phyloP scores from a whole-genome alignment of 495 filamentous ascomycete genomes.

The Penicillium diatomitis region DNA sequence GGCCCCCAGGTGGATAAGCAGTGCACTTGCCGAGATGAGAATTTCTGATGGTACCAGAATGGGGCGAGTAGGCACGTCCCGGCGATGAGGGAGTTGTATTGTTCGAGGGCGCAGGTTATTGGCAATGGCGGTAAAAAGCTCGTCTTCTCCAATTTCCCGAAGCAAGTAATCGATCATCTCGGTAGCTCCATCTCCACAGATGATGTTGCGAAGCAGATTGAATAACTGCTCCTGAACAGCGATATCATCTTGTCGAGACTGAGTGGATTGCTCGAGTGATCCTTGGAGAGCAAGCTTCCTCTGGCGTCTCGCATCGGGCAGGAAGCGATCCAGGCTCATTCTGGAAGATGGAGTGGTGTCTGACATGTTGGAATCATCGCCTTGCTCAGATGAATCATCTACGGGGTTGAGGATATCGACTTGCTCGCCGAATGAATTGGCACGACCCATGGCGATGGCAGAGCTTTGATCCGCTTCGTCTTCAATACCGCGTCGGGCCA shows the following conservation, averaged over 20 bases:
- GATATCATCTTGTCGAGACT: constrained; percentile 66
- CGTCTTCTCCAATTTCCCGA: constrained; percentile 59
- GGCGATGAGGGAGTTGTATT: constrained; percentile 31
- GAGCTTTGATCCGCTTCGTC: constrained; percentile 28
- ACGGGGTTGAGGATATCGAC: constrained; percentile 57
- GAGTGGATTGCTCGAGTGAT: constrained; percentile 34
- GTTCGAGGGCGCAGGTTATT: constrained; percentile 57
- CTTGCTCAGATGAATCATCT: constrained; percentile 44
- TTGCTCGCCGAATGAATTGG: constrained; percentile 56
- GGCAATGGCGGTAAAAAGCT: constrained; percentile 65
- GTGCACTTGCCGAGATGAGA: constrained; percentile 60
- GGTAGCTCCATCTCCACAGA: constrained; percentile 53
- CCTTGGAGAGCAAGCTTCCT: constrained; percentile 42
- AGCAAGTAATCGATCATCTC: constrained; percentile 86
- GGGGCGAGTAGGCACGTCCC: constrained; percentile 20
- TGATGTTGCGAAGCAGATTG: constrained; percentile 81
- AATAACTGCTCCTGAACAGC: constrained; percentile 85
- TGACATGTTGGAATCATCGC: constrained; percentile 59
- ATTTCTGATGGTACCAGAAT: constrained; percentile 57
- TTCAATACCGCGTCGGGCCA: constrained; percentile 26
- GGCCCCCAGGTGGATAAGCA: constrained; percentile 80
- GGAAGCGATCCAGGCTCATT: constrained; percentile 34
- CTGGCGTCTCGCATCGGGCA: constrained; percentile 30
- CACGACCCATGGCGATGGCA: constrained; percentile 46
- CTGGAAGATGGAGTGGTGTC: constrained; percentile 38